These are phyloP conservation scores for Marsdenia floribunda DNA, from an alignment of 257 asterid species.

Conservation along the genomic window DNA sequence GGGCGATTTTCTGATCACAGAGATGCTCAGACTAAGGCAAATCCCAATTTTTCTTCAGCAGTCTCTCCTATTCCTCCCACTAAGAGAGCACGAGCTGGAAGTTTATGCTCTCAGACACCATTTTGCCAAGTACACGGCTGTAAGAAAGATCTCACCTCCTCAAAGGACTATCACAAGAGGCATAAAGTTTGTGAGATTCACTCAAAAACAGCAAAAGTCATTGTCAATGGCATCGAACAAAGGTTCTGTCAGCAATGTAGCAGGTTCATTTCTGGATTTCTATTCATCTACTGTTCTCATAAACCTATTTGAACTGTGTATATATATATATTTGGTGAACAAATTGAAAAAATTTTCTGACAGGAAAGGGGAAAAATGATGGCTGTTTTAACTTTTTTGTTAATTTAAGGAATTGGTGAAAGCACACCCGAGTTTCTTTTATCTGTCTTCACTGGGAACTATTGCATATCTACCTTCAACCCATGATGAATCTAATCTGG, in stretches of 20 bases:
- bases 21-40: constrained; percentile 15
- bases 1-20: constrained; percentile 33
- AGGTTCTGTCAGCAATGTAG: constrained; percentile 54
- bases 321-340: background rate
- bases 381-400: background rate
- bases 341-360: background rate
- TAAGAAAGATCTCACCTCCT: constrained; percentile 38
- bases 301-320: background rate
- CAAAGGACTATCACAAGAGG: constrained; percentile 42
- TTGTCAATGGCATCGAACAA: constrained; percentile 42
- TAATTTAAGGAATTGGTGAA: background rate
- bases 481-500: background rate
- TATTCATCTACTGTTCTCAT: background rate
- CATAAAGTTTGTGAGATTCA: constrained; percentile 52
- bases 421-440: background rate
- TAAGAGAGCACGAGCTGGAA: constrained; percentile 33
- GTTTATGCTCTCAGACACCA: constrained; percentile 25
- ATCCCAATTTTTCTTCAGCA: constrained; percentile 18
- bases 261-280: constrained; percentile 26
- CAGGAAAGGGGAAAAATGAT: background rate
- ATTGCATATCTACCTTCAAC: background rate
- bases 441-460: background rate
- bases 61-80: constrained; percentile 27
- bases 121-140: constrained; percentile 45
- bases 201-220: constrained; percentile 38